Base-by-base conservation (phyloP, 768 basidiomycete species). In the Russula abietina region DNA sequence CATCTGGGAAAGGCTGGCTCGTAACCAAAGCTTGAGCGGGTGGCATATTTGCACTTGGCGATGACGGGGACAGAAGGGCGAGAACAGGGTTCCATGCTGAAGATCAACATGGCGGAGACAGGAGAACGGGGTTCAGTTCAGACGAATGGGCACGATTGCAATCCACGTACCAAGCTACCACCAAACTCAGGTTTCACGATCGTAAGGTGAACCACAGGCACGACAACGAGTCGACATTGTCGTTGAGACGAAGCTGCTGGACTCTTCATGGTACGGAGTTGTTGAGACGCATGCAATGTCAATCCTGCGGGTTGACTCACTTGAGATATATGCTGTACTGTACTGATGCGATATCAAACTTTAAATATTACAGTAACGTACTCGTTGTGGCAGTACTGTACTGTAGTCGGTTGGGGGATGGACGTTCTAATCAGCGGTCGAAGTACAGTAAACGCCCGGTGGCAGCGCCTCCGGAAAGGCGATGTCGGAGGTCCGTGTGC, bases 111-210 rank as follows among this genome's bases (percentile, higher is more conserved):
- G 36, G 48, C 16, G 33, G 22, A 30, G 51, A 28, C 36, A 17
- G 28, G 43, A 55, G 22, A 38, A 49, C n/a, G 30, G n/a, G 17
- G n/a, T 12, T 17, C 17, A 32, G 30, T 41, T 38, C 22, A 28
- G 62, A 53, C 62, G 57, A 26, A 22, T 55, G 45, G 62, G 30
- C 32, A 39, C 5, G 24, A 63, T 59, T 53, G 45, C 38, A 54
- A 63, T 59, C 12, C 36, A 55, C 36, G 46, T 55, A 52, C 28
- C 10, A 30, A 16, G 11, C 26, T 32, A 26, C 12, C 30, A 24
- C 16, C n/a, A 36, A 32, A 28, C 2, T 26, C 6, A 43, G 16
- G 24, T 6, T 19, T 22, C 26, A 48, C 26, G 26, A 11, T 45
- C 0, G 24, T 16, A 14, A 48, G 10, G 24, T 14, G 16, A 2